Percentiles rank a stretch among this genome's conserved stretches.
These are phyloP conservation scores for Quercus lobata DNA, from an alignment of 331 rosid species.

Conservation along the genomic window DNA sequence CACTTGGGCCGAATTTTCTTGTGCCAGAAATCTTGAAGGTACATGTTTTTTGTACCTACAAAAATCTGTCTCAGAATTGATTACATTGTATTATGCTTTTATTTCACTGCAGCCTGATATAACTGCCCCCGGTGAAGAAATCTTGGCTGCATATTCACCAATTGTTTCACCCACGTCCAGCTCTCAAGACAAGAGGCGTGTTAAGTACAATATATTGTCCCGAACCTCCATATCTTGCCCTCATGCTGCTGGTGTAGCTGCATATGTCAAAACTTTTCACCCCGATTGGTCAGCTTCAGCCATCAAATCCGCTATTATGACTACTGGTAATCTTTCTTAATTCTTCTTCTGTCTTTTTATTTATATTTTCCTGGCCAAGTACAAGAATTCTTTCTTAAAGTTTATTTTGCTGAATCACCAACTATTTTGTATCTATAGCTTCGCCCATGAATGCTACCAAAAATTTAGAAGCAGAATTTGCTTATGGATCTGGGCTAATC, in stretches of 20 bases:
- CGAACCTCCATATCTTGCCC: background rate
- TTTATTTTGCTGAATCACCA: background rate
- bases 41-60: too few relatives aligned
- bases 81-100: too few relatives aligned
- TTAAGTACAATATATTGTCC: background rate
- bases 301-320: background rate
- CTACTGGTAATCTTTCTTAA: background rate
- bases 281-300: background rate
- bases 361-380: too few relatives aligned
- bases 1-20: slow-evolving; percentile 12
- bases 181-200: background rate
- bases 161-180: background rate
- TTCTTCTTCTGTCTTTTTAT: background rate
- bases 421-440: background rate
- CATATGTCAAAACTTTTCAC: background rate
- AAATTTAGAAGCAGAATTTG: slow-evolving; percentile 8
- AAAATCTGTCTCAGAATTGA: too few relatives aligned
- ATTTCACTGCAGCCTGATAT: slow-evolving; percentile 13
- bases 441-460: background rate
- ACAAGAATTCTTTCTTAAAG: too few relatives aligned
- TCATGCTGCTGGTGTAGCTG: background rate
- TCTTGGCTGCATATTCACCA: slow-evolving; percentile 26
- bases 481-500: slow-evolving; percentile 23
- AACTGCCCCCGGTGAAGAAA: slow-evolving; percentile 19
- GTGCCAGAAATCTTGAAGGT: background rate